These are phyloP conservation scores for Collybia nuda DNA, from an alignment of 768 basidiomycete species.

Conservation along the genomic window DNA sequence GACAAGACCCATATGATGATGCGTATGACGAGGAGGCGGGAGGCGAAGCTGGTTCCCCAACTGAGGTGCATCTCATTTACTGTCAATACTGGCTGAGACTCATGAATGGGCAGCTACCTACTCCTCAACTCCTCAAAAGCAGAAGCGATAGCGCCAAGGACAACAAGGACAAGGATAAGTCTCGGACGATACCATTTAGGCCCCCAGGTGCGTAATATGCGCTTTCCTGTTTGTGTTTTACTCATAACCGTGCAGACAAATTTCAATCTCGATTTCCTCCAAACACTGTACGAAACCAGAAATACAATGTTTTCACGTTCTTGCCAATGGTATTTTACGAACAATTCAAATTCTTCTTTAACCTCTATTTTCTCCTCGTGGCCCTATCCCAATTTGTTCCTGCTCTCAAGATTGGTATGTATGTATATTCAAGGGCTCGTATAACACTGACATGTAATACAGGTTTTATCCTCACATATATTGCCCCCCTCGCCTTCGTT, in stretches of 20 bases:
- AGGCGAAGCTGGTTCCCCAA: slow-evolving; percentile 3
- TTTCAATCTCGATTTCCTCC: slow-evolving; percentile 71
- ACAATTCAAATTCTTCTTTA: slow-evolving; percentile 99
- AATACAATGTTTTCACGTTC: slow-evolving; percentile 97
- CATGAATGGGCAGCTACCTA: slow-evolving; percentile 15
- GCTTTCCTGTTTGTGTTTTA: background rate
- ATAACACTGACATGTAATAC: slow-evolving; percentile 2
- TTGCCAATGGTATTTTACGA: slow-evolving; percentile 97
- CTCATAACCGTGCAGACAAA: slow-evolving; percentile 51
- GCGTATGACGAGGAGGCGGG: slow-evolving; percentile 34
- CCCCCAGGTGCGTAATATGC: slow-evolving; percentile 53
- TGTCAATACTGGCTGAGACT: slow-evolving; percentile 4
- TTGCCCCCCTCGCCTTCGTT: slow-evolving; percentile 95
- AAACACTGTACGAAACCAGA: slow-evolving; percentile 95
- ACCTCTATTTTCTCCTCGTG: slow-evolving; percentile 95
- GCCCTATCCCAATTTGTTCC: slow-evolving; percentile 96
- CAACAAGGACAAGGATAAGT: slow-evolving; percentile 54
- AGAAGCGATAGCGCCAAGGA: slow-evolving; percentile 1
- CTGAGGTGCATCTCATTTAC: slow-evolving; percentile 3
- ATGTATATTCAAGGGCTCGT: background rate
- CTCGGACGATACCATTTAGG: slow-evolving; percentile 75
- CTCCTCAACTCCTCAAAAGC: slow-evolving; percentile 17
- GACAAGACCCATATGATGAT: slow-evolving; percentile 33
- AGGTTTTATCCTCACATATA: slow-evolving; percentile 96
- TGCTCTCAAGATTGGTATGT: slow-evolving; percentile 89